Evolutionary conservation across 306 rosid species (phyloP), one percentile per base, ranked within the genome.

Genomic region (Comarum palustre): DNA sequence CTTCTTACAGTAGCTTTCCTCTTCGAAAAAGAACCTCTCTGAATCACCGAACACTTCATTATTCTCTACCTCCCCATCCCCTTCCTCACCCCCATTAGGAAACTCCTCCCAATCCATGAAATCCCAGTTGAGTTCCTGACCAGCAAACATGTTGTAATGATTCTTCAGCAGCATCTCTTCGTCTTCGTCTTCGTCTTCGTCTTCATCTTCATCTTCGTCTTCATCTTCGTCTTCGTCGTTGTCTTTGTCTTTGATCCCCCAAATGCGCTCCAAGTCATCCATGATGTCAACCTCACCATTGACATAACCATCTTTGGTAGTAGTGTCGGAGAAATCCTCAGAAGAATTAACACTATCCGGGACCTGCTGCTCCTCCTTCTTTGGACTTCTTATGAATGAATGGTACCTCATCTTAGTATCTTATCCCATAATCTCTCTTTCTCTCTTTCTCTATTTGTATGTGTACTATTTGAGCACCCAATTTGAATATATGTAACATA

Each of bases 301-400:
- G 41, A 61, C 52, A 71, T 68, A 71, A 69, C 75, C 8, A 46
- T 48, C 17, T 34, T 80, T 55, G 47, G 67, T 67, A n/a, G 73
- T 57, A 19, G 69, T 59, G 31, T 69, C 62, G 29, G 83, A 61
- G 38, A 73, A 67, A 34, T 77, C 15, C 60, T 71, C 75, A 67
- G 42, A 60, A 46, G 63, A 79, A 32, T 47, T 27, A 17, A 71
- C 8, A 22, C 43, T 24, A 55, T 88, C 85, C 17, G 94, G 90
- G 15, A 84, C 90, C 47, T 85, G 71, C 27, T 82, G 89, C 73
- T 90, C 94, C 77, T 90, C 92, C 81, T 77, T 78, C 82, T 91
- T 91, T 50, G 92, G 97, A 52, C 82, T 85, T 68, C 68, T 83
- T 46, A 79, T 61, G 70, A 79, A 79, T 20, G 86, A 79, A 76